Evolutionary conservation across 2,329 filamentous ascomycete species (phyloP), one percentile per base, ranked within the genome.

Genomic region (Myotisia sp.): DNA sequence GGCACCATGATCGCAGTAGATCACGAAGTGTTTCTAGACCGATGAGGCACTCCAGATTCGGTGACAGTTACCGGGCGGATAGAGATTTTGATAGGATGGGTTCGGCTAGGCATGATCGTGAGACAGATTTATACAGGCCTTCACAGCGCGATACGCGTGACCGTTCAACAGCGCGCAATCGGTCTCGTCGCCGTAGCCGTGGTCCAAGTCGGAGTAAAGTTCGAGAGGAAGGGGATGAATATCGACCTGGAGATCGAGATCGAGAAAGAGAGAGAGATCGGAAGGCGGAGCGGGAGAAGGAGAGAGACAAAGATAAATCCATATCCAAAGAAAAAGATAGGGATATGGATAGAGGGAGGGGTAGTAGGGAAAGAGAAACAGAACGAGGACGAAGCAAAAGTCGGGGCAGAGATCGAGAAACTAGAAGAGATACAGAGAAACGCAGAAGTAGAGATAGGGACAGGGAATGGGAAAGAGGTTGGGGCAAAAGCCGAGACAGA

Each of bases 181-280:
- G 49, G 41, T 58, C 54, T 38, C 47, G 55, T 21, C 53, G 51
- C 24, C 39, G 33, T 28, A 49, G 48, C 36, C 52, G 52, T 22
- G 58, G 54, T 37, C 50, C 38, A 8, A 36, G 27, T 23, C 31
- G 51, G 21, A 59, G 56, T 36, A 45, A 52, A 37, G 57, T 53
- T 17, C 6, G 14, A 17, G 34, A 22, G 2, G 37, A 31, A 6
- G 26, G 19, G 33, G 33, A 36, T 21, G 12, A 21, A 21, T 27
- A 37, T 6, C 21, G 24, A 14, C 29, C 34, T 14, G 13, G 30
- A 9, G 36, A 37, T 29, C 26, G 36, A 23, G 30, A 37, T 23
- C 33, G 29, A 24, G 33, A 36, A 19, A 17, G 27, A 19, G 33
- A 31, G 1, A 36, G 33, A 5, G 33, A 29, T 17, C 24, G 13